Base-by-base conservation (phyloP, 2,329 filamentous ascomycete species). In the Colletotrichum theobromicola region DNA sequence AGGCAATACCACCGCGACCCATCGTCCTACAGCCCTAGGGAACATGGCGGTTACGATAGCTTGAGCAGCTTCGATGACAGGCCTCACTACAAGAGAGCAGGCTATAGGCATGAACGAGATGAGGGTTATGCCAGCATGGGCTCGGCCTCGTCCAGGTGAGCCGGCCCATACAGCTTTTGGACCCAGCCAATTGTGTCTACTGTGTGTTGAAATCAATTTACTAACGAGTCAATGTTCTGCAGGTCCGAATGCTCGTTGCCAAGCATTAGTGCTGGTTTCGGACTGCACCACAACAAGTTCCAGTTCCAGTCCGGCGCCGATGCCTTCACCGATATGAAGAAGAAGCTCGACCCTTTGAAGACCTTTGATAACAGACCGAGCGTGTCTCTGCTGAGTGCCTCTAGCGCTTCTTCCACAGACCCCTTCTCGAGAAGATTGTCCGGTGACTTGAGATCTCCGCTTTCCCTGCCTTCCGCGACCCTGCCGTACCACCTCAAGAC, bases 261-360 rank as follows among this genome's bases (percentile, higher is more conserved):
- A 1, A 76, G 75, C 34, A 77, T 81, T 9, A 78, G 83, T 1
- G 80, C 84, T 42, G 83, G 84, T n/a, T 88, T 90, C 64, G 88
- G 89, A 70, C 83, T 88, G 69, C 86, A 87, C 75, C 88, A 90
- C 77, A 87, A 85, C 77, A 87, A 85, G 50, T 89, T 86, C 71
- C 84, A 88, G 71, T 88, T 89, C 76, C 83, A 84, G 62, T 84
- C 86, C 5, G 83, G 84, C 66, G 85, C 86, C 77, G 83, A 88
- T 58, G 82, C 87, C 16, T 87, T 90, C 67, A 87, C 88, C 74
- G 87, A 84, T 73, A 85, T 91, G 79, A 87, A 90, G 74, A 89
- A 88, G 80, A 91, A 89, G 81, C 83, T 92, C n/a, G 86, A 90
- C 72, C 85, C 86, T 2, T 81, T 85, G 46, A 84, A 86, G 46